Percentiles rank a stretch among this genome's conserved stretches.
phyloP scores from a whole-genome alignment of 257 asterid genomes.

The Nicotiana obtusifolia region DNA sequence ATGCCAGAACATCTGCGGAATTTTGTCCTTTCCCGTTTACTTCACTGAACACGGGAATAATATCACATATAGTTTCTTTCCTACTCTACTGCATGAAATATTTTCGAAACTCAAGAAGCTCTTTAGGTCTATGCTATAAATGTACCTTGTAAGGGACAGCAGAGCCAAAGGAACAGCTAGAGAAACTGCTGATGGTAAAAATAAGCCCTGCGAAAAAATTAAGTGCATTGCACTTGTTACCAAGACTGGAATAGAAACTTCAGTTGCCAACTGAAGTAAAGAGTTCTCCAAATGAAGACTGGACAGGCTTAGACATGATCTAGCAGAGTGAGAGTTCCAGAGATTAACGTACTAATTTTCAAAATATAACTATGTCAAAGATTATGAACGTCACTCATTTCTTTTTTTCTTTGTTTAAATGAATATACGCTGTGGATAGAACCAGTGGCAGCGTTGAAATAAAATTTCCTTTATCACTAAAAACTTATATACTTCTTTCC shows the following conservation, averaged over 20 bases:
- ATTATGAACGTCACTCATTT: neutral
- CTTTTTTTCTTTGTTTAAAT: neutral
- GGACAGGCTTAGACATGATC: neutral
- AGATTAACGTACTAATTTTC: neutral
- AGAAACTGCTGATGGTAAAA: slow-evolving; percentile 67
- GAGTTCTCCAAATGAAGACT: neutral
- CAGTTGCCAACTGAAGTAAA: neutral
- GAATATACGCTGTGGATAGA: neutral
- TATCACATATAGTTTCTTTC: neutral
- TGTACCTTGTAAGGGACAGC: slow-evolving; percentile 88
- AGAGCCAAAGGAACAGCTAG: slow-evolving; percentile 91
- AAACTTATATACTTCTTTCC: neutral
- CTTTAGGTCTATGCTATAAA: slow-evolving; percentile 18
- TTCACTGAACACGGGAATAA: slow-evolving; percentile 47
- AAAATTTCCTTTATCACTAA: neutral
- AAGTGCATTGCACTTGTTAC: slow-evolving; percentile 9
- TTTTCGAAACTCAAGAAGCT: slow-evolving; percentile 5
- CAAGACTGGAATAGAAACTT: neutral
- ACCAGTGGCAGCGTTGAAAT: neutral
- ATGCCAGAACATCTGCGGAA: slow-evolving; percentile 58
- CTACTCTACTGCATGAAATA: slow-evolving; percentile 5
- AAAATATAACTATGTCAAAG: neutral
- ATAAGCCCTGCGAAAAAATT: slow-evolving; percentile 52
- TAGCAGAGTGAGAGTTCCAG: neutral
- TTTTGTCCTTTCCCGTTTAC: slow-evolving; percentile 66